Base-by-base conservation (phyloP, 2,329 filamentous ascomycete genomes). In the Sporothrix sp. region DNA sequence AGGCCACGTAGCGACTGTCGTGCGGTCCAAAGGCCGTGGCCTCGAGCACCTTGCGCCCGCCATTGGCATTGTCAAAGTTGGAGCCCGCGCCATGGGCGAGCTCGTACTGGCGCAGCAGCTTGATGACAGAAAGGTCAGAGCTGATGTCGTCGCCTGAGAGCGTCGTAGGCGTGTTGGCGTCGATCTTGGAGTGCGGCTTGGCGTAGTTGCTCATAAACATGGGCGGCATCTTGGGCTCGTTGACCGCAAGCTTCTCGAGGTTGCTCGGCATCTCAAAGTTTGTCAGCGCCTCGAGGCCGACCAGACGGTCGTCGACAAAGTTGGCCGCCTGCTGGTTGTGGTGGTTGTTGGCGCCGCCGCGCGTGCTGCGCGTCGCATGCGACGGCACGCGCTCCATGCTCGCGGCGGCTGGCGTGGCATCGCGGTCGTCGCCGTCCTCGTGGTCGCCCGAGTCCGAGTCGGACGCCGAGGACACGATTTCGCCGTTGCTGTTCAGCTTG, bases 371-470 rank as follows among this genome's bases (percentile, higher is more conserved):
- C 16, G 81, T 84, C 11, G 77, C 76, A 53, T 84, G 79, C 9
- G 80, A 83, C 11, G 76, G 72, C 54, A 79, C 77, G 30, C 79
- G 73, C 62, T 83, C 80, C 79, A 83, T 83, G 48, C 68, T 68
- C 13, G 72, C 71, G 1, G 76, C 78, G 5, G 37, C 33, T 13
- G 56, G 54, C 39, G 56, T 56, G 23, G 67, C 48, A 25, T 54
- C 68, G 35, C 72, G 73, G 14, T 72, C 69, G 33, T 72, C 68
- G 51, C 76, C 74, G 27, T 69, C 25, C 25, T 28, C 67, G 36
- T 78, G 73, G 51, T 74, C 72, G 52, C 72, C 73, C 14, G 71
- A 71, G 43, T 77, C 74, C 57, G 73, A 79, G 37, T 75, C 75
- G 2, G 77, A 72, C 8, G 70, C 71, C 11, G 72, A 78, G 36